Evolutionary conservation across 208 protist species (phyloP), one percentile per base, ranked within the genome.

Genomic region (Leishmania arabica): DNA sequence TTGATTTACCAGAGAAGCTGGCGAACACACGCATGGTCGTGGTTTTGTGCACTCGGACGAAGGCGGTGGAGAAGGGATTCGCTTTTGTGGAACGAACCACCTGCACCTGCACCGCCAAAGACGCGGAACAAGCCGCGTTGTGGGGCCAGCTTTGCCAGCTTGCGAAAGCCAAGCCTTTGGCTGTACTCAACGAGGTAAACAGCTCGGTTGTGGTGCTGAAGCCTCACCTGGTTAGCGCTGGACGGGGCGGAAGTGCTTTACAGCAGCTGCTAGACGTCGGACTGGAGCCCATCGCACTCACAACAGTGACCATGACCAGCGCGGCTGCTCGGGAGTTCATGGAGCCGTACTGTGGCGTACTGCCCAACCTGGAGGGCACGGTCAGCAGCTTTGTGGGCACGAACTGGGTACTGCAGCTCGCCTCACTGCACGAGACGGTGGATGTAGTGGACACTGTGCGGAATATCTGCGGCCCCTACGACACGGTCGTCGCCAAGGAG

Each of bases 181-280:
- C 89, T 11, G 79, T 96, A 56, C 91, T 89, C 54, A 90, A 87
- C 51, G 92, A 95, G 68, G 31, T 69, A 68, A 92, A 93, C 78
- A 92, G 80, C 71, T 89, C 92, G 24, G 90, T 98, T 2, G 91
- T 98, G 3, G 74, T 98, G 62, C 66, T 98, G 37, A 98, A 98
- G 85, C 93, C 93, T 9, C 90, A 95, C 74, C 74, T 93, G n/a
- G 71, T 93, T 49, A 65, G 83, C 62, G 56, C 74, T 73, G 75
- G 83, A 0, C 68, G 79, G 0, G 87, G 84, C 34, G 95, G 92
- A 51, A 89, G 77, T 42, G 87, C 84, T 31, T 79, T 96, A 31
- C 89, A 96, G 84, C 87, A 93, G 77, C 82, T 95, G 34, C 65
- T 96, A 17, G 84, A 93, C 70, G 75, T 89, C 1, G 86, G 86